Conservation (phyloP, 2,329 filamentous ascomycete genomes). For the Claviceps pusilla region DNA sequence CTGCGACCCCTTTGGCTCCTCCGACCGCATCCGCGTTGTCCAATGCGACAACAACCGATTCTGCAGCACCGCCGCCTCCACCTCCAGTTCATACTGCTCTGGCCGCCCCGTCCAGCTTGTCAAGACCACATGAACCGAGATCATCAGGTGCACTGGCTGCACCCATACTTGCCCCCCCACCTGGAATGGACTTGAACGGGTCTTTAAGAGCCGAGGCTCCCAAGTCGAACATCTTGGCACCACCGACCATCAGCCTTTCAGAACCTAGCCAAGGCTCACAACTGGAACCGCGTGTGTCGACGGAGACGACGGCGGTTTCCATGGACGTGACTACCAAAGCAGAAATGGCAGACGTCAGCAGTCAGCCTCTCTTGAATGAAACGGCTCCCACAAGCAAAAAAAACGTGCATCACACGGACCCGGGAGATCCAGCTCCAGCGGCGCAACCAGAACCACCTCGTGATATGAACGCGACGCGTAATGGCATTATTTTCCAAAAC, state of each 20-base stretch:
- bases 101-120: slow-evolving; percentile 11
- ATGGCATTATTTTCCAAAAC: slow-evolving; percentile 44
- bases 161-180: slow-evolving; percentile 23
- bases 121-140: slow-evolving; percentile 13
- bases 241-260: slow-evolving; percentile 13
- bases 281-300: neutral
- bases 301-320: neutral
- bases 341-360: neutral
- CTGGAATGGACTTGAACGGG: slow-evolving; percentile 14
- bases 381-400: slow-evolving; percentile 6
- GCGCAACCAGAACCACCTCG: slow-evolving; percentile 3
- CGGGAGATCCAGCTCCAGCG: slow-evolving; percentile 9
- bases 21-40: slow-evolving; percentile 7
- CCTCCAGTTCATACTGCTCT: slow-evolving; percentile 4
- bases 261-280: neutral
- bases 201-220: slow-evolving; percentile 16
- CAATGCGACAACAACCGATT: slow-evolving; percentile 5
- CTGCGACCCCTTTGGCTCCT: slow-evolving; percentile 8
- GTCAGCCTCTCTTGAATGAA: slow-evolving; percentile 6
- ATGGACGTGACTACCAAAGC: neutral
- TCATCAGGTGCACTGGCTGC: slow-evolving; percentile 22
- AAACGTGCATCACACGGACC: slow-evolving; percentile 4
- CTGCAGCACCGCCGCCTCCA: slow-evolving; percentile 9
- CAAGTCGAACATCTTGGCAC: slow-evolving; percentile 30
- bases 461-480: slow-evolving; percentile 21